phyloP scores from a whole-genome alignment of 2,329 filamentous ascomycete genomes.

The Stenocarpella maydis region DNA sequence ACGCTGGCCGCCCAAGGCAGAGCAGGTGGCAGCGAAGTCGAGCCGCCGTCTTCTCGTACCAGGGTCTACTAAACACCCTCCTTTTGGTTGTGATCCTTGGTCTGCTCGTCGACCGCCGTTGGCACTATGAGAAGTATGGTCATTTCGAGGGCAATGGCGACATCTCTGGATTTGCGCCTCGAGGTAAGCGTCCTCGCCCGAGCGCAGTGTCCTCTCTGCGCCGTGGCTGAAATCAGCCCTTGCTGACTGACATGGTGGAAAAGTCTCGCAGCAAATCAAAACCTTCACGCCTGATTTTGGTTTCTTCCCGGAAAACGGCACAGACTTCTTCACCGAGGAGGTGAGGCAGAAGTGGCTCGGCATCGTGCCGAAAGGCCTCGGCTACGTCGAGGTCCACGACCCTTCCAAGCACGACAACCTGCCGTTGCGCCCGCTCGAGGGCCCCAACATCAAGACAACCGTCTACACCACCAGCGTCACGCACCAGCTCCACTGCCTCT shows the following conservation, averaged over 20 bases:
- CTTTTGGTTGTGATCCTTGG: conserved; percentile 47
- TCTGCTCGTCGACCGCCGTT: conserved; percentile 45
- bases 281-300: conserved; percentile 48
- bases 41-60: conserved; percentile 36
- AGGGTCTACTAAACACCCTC: conserved; percentile 45
- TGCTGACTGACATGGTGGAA: background rate
- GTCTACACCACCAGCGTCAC: conserved; percentile 54
- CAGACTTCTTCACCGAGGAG: conserved; percentile 49
- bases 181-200: conserved; percentile 41
- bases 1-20: conserved; percentile 29
- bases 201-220: background rate
- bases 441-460: conserved; percentile 41
- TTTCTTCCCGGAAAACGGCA: conserved; percentile 50
- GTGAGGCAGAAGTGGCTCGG: conserved; percentile 47
- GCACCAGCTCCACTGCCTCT: conserved; percentile 54
- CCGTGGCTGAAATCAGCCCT: background rate
- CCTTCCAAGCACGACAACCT: conserved; percentile 48
- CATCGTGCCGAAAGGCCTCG: conserved; percentile 51
- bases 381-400: conserved; percentile 49
- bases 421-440: conserved; percentile 43
- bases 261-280: conserved; percentile 50
- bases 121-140: conserved; percentile 35
- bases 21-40: conserved; percentile 37
- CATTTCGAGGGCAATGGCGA: conserved; percentile 48
- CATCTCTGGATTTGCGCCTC: conserved; percentile 50